A percentile compares a stretch with the other conserved stretches of the same genome.
Conservation (phyloP, 768 basidiomycete genomes). For the Pholiota conissans region DNA sequence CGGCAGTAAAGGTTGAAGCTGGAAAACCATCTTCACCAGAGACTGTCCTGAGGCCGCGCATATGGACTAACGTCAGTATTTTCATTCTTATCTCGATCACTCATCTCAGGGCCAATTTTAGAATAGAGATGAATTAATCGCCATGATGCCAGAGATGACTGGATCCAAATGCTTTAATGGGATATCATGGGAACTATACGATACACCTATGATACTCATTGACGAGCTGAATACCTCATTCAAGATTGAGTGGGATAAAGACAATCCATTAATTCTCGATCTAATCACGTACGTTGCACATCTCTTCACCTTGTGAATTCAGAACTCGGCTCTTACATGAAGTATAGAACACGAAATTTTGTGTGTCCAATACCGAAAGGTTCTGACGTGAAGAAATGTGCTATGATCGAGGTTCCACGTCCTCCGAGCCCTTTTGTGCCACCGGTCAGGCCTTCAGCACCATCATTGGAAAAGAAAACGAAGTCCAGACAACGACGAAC, state of each 20-base stretch:
- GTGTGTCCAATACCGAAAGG: slow-evolving; percentile 2
- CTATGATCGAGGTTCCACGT: neutral
- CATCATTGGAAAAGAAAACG: neutral
- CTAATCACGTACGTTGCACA: slow-evolving; percentile 23
- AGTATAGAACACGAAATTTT: no score
- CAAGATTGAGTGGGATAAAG: slow-evolving; percentile 9
- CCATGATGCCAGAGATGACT: slow-evolving; percentile 29
- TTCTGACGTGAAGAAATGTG: neutral
- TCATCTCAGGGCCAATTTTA: slow-evolving; percentile 7
- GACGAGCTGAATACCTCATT: slow-evolving; percentile 24
- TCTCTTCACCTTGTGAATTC: no score
- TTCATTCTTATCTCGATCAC: neutral
- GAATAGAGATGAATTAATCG: slow-evolving; percentile 29
- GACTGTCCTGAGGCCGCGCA: slow-evolving; percentile 17
- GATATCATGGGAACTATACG: slow-evolving; percentile 25
- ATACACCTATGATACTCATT: slow-evolving; percentile 28
- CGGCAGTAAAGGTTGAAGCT: neutral
- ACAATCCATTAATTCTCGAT: slow-evolving; percentile 19
- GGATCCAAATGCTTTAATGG: slow-evolving; percentile 27
- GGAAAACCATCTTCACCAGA: neutral
- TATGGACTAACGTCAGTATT: slow-evolving; percentile 29
- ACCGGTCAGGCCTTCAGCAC: neutral
- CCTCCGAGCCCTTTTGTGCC: neutral
- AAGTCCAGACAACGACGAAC: neutral
- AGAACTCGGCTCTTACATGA: no score